phyloP scores from a whole-genome alignment of 805 yeast species.

The Candida adriatica region DNA sequence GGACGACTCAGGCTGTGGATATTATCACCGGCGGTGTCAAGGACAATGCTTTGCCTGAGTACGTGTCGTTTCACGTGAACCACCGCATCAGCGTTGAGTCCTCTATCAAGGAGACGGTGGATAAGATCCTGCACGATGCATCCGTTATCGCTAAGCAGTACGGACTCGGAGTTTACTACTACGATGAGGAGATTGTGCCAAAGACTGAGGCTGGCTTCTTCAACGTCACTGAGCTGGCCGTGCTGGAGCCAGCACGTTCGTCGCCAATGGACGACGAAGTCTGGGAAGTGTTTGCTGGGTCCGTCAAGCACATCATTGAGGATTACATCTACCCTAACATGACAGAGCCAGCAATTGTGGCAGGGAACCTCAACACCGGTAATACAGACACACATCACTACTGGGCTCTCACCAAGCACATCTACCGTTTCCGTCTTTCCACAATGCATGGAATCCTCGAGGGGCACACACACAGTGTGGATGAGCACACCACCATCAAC shows the following conservation, averaged over 20 bases:
- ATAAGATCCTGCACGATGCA: conserved; percentile 29
- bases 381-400: conserved; percentile 66
- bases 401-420: conserved; percentile 55
- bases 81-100: conserved; percentile 52
- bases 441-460: conserved; percentile 28
- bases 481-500: conserved; percentile 45
- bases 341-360: conserved; percentile 32
- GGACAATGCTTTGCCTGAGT: conserved; percentile 62
- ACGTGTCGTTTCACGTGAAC: conserved; percentile 42
- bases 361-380: conserved; percentile 59
- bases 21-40: conserved; percentile 59
- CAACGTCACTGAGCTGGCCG: conserved; percentile 15
- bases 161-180: conserved; percentile 24
- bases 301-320: conserved; percentile 55
- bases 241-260: conserved; percentile 46
- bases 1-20: conserved; percentile 41
- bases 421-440: conserved; percentile 55
- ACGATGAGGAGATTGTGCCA: conserved; percentile 5
- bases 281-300: conserved; percentile 57
- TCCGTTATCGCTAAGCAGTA: conserved; percentile 34
- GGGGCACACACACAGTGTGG: conserved; percentile 45
- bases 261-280: conserved; percentile 39
- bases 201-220: conserved; percentile 35
- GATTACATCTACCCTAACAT: conserved; percentile 36
- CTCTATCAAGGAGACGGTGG: conserved; percentile 24